A percentile compares a stretch with the other conserved stretches of the same genome.
Evolutionary conservation across 257 asterid species (phyloP).

Genomic region (Fraxinus americana): DNA sequence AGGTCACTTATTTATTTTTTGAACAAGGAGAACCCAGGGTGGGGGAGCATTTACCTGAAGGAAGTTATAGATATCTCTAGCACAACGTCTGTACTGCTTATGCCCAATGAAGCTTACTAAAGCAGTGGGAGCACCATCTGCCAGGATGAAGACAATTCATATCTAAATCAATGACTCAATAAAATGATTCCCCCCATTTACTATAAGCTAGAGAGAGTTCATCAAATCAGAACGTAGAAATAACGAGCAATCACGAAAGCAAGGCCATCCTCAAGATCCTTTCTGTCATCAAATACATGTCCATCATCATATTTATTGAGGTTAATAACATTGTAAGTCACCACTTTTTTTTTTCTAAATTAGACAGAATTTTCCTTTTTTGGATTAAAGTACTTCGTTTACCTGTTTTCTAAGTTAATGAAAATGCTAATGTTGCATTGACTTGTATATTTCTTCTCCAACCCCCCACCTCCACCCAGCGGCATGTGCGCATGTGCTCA

Average conservation of each 20-base stretch:
- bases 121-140: conserved; percentile 88
- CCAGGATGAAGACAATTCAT: conserved; percentile 11
- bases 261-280: background rate
- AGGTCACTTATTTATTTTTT: background rate
- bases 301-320: background rate
- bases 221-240: conserved; percentile 12
- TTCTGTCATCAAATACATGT: background rate
- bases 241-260: background rate
- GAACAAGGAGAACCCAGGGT: background rate
- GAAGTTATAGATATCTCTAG: conserved; percentile 82
- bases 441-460: too few relatives aligned
- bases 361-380: background rate
- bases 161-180: background rate
- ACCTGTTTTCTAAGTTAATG: background rate
- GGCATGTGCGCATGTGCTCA: too few relatives aligned
- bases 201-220: background rate
- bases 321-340: background rate
- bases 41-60: conserved; percentile 65
- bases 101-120: conserved; percentile 90
- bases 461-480: too few relatives aligned
- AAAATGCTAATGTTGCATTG: background rate
- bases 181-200: conserved; percentile 5
- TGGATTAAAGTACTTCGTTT: background rate
- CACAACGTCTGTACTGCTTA: conserved; percentile 81
- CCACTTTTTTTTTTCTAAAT: background rate